phyloP scores from a whole-genome alignment of 192 early-diverging fungal species.

The Allomyces macrogynus region DNA sequence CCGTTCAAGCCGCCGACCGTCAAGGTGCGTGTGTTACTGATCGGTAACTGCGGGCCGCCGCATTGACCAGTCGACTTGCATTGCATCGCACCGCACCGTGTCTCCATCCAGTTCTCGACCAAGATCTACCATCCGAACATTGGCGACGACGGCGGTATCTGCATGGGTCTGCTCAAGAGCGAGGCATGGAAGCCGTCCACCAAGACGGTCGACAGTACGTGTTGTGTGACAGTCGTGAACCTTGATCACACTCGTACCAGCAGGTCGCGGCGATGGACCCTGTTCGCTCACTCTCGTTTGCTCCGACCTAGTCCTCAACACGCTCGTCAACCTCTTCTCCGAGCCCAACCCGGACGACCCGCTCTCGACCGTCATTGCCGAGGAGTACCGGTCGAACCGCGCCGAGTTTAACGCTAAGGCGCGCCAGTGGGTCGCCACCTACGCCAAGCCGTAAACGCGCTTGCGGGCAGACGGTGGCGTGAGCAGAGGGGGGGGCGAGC shows the following conservation, averaged over 20 bases:
- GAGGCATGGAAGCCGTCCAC: conserved; percentile 77
- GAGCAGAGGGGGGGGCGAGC: too few relatives aligned
- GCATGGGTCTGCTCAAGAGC: conserved; percentile 48
- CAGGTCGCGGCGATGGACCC: background rate
- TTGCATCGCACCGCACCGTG: too few relatives aligned
- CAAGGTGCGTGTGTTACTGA: conserved; percentile 17
- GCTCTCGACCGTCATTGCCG: conserved; percentile 48
- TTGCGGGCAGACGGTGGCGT: too few relatives aligned
- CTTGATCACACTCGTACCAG: background rate
- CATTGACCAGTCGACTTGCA: background rate
- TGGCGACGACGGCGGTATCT: conserved; percentile 63
- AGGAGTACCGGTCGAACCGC: conserved; percentile 41
- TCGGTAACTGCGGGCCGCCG: background rate
- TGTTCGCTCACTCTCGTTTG: background rate
- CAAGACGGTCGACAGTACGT: conserved; percentile 35
- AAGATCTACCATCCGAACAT: conserved; percentile 69
- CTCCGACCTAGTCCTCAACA: conserved; percentile 27
- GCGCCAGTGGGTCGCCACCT: conserved; percentile 45
- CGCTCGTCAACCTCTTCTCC: conserved; percentile 40
- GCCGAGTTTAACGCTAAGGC: conserved; percentile 45
- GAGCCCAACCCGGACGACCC: conserved; percentile 69
- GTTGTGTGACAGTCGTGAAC: background rate
- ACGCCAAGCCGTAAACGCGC: background rate
- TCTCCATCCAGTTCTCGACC: conserved; percentile 49
- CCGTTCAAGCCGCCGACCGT: conserved; percentile 54